These are phyloP conservation scores for Linnemannia zychae DNA, from an alignment of 192 early-diverging fungal species.

Conservation along the genomic window DNA sequence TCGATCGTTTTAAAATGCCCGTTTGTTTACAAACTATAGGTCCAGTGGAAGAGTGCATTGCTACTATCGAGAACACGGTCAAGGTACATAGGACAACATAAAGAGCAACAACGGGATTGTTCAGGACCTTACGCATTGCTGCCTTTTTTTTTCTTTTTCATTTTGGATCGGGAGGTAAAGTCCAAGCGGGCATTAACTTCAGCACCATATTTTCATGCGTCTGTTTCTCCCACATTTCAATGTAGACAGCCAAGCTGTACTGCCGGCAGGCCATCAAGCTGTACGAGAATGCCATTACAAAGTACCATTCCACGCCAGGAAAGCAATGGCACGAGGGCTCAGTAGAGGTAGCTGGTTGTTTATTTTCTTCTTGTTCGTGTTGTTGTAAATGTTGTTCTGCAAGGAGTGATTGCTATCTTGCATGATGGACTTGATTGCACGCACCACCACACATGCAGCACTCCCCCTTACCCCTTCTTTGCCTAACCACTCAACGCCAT, in stretches of 20 bases:
- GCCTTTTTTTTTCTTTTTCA: not conserved
- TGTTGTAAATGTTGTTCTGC: not conserved
- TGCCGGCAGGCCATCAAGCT: constrained; percentile 45
- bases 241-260: constrained; percentile 47
- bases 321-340: constrained; percentile 27
- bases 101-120: not conserved
- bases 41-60: constrained; percentile 37
- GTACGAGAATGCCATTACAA: constrained; percentile 26
- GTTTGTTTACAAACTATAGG: constrained; percentile 16
- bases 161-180: not conserved
- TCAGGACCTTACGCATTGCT: not conserved
- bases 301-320: constrained; percentile 40
- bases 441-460: not conserved
- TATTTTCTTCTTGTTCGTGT: no score
- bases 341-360: constrained; percentile 19
- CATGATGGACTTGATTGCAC: not conserved
- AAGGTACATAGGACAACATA: constrained; percentile 12
- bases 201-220: not conserved
- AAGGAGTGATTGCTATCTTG: not conserved
- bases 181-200: constrained; percentile 11
- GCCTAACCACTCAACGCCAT: not conserved
- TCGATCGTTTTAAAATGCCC: not conserved
- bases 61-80: constrained; percentile 37
- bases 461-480: not conserved
- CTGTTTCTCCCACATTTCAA: not conserved